Percentiles rank a stretch among this genome's conserved stretches.
phyloP scores from a whole-genome alignment of 2,329 filamentous ascomycete species.

The Lachnellula suecica region DNA sequence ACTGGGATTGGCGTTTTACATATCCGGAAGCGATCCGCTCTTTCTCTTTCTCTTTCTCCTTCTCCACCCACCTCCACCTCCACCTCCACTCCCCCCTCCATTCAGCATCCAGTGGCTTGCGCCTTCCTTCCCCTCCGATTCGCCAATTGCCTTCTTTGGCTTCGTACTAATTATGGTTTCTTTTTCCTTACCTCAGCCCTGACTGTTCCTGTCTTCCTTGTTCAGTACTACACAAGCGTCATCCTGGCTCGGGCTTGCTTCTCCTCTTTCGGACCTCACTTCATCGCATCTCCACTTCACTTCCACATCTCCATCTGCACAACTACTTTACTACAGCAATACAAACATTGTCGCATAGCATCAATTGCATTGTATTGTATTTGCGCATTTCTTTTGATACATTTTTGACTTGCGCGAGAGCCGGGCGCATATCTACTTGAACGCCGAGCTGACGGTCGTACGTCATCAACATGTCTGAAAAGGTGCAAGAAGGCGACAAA shows the following conservation, averaged over 20 bases:
- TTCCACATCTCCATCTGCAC: constrained; percentile 1
- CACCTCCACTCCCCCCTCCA: background rate
- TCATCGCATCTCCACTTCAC: constrained; percentile 5
- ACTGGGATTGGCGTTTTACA: background rate
- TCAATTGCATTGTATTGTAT: constrained; percentile 20
- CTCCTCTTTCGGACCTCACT: constrained; percentile 20
- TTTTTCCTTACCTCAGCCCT: constrained; percentile 2
- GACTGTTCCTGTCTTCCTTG: constrained; percentile 9
- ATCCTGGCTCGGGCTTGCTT: background rate
- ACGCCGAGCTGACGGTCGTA: constrained; percentile 10
- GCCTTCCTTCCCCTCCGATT: background rate
- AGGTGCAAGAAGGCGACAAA: constrained; percentile 50
- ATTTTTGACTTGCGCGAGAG: constrained; percentile 17
- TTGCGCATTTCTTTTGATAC: constrained; percentile 13
- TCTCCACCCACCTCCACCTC: background rate
- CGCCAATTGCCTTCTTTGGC: background rate
- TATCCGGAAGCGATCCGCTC: background rate
- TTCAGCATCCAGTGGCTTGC: background rate
- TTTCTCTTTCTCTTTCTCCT: background rate
- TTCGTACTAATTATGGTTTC: background rate
- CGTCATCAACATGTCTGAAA: constrained; percentile 39
- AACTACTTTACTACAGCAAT: too few relatives aligned
- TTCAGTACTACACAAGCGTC: background rate
- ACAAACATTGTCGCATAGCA: constrained; percentile 25
- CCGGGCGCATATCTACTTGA: background rate